Evolutionary conservation across 169 alveolate genomes (phyloP), one percentile per base, ranked within the genome.

Genomic region (Babesia ovata): DNA sequence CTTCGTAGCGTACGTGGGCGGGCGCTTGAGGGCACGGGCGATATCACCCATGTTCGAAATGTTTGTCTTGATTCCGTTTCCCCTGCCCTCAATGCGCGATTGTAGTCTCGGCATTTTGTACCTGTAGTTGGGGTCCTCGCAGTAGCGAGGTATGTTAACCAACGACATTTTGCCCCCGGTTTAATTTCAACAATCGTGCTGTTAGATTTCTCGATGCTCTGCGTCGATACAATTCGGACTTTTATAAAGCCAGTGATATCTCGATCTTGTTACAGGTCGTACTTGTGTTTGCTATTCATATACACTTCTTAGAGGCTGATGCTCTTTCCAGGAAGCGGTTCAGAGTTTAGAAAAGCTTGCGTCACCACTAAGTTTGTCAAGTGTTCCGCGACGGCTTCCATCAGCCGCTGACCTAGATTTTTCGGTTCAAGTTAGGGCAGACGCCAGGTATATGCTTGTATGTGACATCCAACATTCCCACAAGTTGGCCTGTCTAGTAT

Each of bases 61-160:
- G 86, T 97, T 97, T 26, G 99, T 98, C 86, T 97, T 95, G 59
- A 97, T 97, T 70, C 99, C 99, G 91, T 97, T 97, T 24, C 99
- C 99, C 79, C 96, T 85, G 62, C 99, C 98, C 84, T 96, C 99
- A 49, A 95, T 93, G 78, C 95, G 93, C 22, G 97, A 92, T 53
- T 89, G 91, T 86, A 96, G 82, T 72, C 88, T 95, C 26, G 99
- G 99, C 99, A 97, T 97, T 81, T 96, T 94, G 85, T 97, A 97
- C 70, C 99, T 93, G 86, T 97, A 97, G 77, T 94, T 94, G 56
- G 98, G 98, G 82, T 97, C 99, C 67, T 95, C 96, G 56, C 97
- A 94, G 73, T 95, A 89, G 62, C 97, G 90, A 42, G 99, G 99
- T 24, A 97, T 97, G 87, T 97, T 97, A 17, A 90, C 90, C 48